phyloP scores from a whole-genome alignment of 352 stramenopile species.

The Thraustochytrium sp. region DNA sequence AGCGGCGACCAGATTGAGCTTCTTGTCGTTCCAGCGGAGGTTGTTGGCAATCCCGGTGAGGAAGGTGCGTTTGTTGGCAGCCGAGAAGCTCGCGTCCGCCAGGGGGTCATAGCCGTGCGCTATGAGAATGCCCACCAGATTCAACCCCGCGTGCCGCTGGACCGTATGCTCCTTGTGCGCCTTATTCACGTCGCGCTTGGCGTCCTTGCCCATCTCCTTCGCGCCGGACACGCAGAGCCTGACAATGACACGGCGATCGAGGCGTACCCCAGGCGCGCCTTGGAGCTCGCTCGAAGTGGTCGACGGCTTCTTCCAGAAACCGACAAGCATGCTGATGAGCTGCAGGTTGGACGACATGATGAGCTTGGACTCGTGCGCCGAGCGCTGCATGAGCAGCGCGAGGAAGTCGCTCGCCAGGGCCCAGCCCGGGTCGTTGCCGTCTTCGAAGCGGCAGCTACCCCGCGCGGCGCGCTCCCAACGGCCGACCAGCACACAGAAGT shows the following conservation, averaged over 20 bases:
- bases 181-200: no score
- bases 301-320: constrained; percentile 16
- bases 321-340: constrained; percentile 11
- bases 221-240: background rate
- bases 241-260: background rate
- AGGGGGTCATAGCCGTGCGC: constrained; percentile 9
- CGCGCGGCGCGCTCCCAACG: constrained; percentile 10
- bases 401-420: background rate
- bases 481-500: constrained; percentile 17
- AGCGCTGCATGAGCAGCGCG: background rate
- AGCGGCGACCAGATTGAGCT: background rate
- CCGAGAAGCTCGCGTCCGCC: background rate
- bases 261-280: background rate
- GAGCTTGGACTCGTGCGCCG: background rate
- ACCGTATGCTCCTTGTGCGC: background rate
- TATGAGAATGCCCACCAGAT: constrained; percentile 13
- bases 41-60: constrained; percentile 8
- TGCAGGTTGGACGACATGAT: constrained; percentile 33
- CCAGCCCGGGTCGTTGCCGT: background rate
- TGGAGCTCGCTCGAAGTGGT: background rate
- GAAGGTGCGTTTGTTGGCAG: constrained; percentile 10
- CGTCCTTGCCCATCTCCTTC: background rate
- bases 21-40: constrained; percentile 15
- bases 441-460: background rate
- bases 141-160: background rate